A percentile compares a stretch with the other conserved stretches of the same genome.
Conservation (phyloP, 306 rosid species). For the Phaseolus lunatus region DNA sequence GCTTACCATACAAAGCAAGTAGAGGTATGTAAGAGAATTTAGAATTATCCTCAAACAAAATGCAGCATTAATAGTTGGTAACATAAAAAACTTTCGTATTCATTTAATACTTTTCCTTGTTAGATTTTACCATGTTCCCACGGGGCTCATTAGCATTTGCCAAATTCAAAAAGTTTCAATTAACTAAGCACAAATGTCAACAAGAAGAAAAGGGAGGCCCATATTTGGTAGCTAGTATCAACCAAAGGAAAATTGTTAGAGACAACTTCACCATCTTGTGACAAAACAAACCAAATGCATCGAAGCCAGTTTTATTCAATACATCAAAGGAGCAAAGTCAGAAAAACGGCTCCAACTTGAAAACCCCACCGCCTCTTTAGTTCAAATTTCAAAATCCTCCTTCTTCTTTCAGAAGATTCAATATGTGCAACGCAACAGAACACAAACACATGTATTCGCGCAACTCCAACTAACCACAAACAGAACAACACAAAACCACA, state of each 20-base stretch:
- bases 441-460: not conserved
- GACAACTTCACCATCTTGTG: not conserved
- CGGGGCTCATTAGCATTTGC: not conserved
- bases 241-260: not conserved
- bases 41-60: not conserved
- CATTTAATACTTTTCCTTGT: not conserved
- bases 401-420: not conserved
- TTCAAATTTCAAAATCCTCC: not conserved
- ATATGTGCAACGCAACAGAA: not conserved
- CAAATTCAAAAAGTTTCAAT: not conserved
- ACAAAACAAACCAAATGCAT: slow-evolving; percentile 8
- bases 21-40: not conserved
- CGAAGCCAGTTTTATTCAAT: not conserved
- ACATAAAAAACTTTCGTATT: not conserved
- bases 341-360: not conserved
- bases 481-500: not conserved
- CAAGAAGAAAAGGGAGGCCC: not conserved
- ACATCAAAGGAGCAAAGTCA: slow-evolving; percentile 8
- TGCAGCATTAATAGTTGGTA: not conserved
- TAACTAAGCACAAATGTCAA: not conserved
- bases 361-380: not conserved
- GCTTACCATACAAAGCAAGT: not conserved
- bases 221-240: not conserved
- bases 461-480: not conserved
- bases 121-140: not conserved